phyloP scores from a whole-genome alignment of 176 grass and related monocot species.

The Oryza meridionalis region DNA sequence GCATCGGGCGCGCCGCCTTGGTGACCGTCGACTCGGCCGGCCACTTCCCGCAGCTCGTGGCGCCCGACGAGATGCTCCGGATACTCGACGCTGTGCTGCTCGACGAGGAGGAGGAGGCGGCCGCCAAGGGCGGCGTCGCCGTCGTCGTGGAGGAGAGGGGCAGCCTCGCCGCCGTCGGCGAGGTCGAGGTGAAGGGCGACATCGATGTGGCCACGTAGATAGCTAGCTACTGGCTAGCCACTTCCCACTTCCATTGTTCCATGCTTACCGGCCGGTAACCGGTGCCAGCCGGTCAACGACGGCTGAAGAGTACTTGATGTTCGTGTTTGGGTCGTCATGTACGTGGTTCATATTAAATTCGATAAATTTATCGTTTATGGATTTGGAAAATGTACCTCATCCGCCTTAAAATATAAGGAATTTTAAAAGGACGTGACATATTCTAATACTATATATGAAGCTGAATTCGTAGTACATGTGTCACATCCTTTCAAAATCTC shows the following conservation, averaged over 20 bases:
- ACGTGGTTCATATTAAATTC: not conserved
- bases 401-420: no score
- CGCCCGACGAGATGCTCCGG: constrained; percentile 46
- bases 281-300: not conserved
- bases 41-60: constrained; percentile 74
- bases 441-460: no score
- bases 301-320: not conserved
- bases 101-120: no score
- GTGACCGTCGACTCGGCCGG: constrained; percentile 61
- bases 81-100: constrained; percentile 52
- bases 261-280: not conserved
- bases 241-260: no score
- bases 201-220: constrained; percentile 33
- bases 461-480: no score
- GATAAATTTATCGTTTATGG: not conserved
- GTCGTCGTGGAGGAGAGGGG: not conserved
- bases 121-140: not conserved
- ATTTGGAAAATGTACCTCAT: not conserved
- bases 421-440: no score
- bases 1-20: constrained; percentile 46
- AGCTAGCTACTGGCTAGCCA: not conserved
- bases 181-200: not conserved
- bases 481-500: no score
- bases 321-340: not conserved
- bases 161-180: not conserved